Base-by-base conservation (phyloP, 139 green algal genomes). In the Coccomyxa sp. region DNA sequence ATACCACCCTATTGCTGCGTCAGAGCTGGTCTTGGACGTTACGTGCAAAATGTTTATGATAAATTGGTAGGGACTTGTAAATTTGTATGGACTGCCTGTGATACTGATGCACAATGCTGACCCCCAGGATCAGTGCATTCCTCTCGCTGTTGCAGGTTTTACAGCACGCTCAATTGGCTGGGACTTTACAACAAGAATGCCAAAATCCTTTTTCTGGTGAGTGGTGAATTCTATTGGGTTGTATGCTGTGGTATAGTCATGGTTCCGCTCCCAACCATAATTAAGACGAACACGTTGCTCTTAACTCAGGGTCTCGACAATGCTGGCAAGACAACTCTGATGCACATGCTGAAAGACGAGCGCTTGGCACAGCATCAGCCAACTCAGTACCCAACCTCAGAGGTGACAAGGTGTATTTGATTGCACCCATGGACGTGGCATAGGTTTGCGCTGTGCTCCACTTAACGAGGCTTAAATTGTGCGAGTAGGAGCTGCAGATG, bases 301-400 rank as follows among this genome's bases (percentile, higher is more conserved):
- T 51, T 51, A 7, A 51, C 38, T 17, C 89, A 95, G 92, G 97
- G 97, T 31, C 89, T 99, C 28, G 97, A 99, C 89, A 99, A 99
- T 90, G 96, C 97, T 13, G 97, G 97, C 21, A 99, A 99, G 82
- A 99, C 97, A 17, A 99, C 97, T 13, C 88, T 99, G 30, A 98
- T 99, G 95, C 97, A 99, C 88, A 99, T 99, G 97, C 89, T 99
- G 10, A 99, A 99, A 88, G 97, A 99, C 83, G 96, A 99, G 89
- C 90, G 97, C 18, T 87, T 99, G 59, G 95, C 95, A 31, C 96
- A 98, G 91, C 95, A 99, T 84, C 94, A 98, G 88, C 97, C 97
- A 7, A 99, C 97, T 76, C 97, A 99, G 89, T 97, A 98, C 82
- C 97, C 97, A 0, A 99, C 97, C 0, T 98, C 93, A 10, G 97